Evolutionary conservation across 2,329 filamentous ascomycete genomes (phyloP).

Genomic region (Westerdykella aurantiaca): DNA sequence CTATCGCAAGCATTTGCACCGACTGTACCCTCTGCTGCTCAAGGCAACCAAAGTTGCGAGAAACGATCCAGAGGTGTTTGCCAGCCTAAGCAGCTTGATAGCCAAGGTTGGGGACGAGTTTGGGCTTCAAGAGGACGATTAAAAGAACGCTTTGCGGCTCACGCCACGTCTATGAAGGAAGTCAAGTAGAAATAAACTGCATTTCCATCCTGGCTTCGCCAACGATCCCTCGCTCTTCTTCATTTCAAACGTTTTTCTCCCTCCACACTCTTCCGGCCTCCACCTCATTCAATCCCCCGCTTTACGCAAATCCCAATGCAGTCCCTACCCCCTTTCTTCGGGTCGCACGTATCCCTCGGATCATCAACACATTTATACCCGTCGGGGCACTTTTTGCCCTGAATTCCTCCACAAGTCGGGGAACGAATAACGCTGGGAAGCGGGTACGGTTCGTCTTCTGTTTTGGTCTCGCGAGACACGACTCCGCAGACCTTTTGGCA

Average conservation of each 20-base stretch:
- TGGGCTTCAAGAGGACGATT: slow-evolving; percentile 21
- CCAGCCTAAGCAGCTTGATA: slow-evolving; percentile 36
- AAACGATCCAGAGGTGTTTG: slow-evolving; percentile 57
- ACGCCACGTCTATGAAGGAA: background rate
- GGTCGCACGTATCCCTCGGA: slow-evolving; percentile 33
- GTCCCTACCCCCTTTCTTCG: slow-evolving; percentile 30
- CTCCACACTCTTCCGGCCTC: too few species aligned
- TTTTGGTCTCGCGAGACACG: background rate
- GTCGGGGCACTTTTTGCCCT: too few species aligned
- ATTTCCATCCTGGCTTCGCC: too few species aligned
- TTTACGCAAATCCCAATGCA: slow-evolving; percentile 36
- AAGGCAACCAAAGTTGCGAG: slow-evolving; percentile 56
- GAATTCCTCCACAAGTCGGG: background rate
- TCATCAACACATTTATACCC: slow-evolving; percentile 35
- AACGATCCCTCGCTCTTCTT: too few species aligned
- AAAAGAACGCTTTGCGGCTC: background rate
- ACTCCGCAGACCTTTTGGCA: slow-evolving; percentile 6
- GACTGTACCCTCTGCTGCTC: slow-evolving; percentile 73
- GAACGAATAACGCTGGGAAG: slow-evolving; percentile 15
- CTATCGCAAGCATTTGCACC: slow-evolving; percentile 66
- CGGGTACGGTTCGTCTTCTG: background rate
- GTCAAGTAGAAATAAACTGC: too few species aligned
- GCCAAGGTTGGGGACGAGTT: slow-evolving; percentile 38
- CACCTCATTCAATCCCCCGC: background rate
- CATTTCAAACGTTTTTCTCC: too few species aligned